Evolutionary conservation across 192 early-diverging fungal genomes (phyloP).

Genomic region (Dissophora globulifera): DNA sequence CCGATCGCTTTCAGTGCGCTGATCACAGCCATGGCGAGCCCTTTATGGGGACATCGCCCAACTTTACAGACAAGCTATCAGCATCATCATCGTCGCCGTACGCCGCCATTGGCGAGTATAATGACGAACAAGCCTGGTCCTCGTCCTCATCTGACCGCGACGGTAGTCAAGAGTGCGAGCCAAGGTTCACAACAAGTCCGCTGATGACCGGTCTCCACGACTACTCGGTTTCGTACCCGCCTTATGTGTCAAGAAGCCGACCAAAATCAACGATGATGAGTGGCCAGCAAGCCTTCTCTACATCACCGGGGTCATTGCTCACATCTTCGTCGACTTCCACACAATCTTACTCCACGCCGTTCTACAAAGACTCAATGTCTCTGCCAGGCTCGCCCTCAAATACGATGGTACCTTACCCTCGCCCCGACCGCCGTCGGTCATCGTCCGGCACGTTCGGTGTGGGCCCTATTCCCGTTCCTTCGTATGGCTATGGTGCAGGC

Average conservation of each 20-base stretch:
- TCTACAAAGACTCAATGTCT: constrained; percentile 18
- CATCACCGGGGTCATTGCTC: too few species aligned
- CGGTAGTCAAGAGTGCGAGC: constrained; percentile 1
- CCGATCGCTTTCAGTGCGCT: not conserved
- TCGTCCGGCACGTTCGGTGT: constrained; percentile 8
- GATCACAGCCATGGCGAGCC: not conserved
- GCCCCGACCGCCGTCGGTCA: constrained; percentile 22
- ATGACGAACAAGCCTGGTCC: not conserved
- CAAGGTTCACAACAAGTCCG: not conserved
- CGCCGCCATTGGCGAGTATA: not conserved
- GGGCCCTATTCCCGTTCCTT: not conserved
- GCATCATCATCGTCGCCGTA: not conserved
- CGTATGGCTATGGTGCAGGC: constrained; percentile 19
- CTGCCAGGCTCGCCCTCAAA: not conserved
- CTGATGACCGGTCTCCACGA: not conserved
- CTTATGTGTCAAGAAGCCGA: not conserved
- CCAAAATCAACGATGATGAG: constrained; percentile 29
- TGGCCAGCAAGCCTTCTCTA: too few species aligned
- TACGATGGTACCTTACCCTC: not conserved
- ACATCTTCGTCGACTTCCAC: constrained; percentile 1
- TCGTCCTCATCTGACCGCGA: not conserved
- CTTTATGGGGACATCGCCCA: not conserved
- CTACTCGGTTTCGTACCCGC: not conserved
- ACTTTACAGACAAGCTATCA: not conserved
- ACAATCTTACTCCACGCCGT: constrained; percentile 16